phyloP scores from a whole-genome alignment of 352 stramenopile species.

The Globisporangium emineosum region DNA sequence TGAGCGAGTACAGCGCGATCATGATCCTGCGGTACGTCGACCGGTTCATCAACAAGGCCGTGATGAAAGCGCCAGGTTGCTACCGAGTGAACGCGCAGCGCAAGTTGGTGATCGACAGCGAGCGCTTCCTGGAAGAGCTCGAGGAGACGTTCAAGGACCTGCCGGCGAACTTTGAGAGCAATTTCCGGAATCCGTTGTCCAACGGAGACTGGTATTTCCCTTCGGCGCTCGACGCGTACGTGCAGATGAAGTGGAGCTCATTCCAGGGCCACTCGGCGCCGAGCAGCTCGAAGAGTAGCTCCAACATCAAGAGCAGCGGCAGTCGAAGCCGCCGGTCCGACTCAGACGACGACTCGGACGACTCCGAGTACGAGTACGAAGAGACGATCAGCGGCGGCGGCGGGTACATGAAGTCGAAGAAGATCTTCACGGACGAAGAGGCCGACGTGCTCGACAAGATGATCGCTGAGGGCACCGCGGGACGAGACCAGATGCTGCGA shows the following conservation, averaged over 20 bases:
- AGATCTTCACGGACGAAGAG: constrained; percentile 63
- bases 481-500: constrained; percentile 63
- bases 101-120: constrained; percentile 59
- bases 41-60: constrained; percentile 71
- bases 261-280: constrained; percentile 39
- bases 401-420: constrained; percentile 58
- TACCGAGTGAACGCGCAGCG: constrained; percentile 52
- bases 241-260: constrained; percentile 78
- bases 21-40: constrained; percentile 84
- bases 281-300: constrained; percentile 14
- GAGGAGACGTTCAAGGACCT: constrained; percentile 63
- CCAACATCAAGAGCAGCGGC: background rate
- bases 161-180: constrained; percentile 42
- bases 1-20: constrained; percentile 76
- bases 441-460: constrained; percentile 76
- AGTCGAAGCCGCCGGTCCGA: constrained; percentile 9
- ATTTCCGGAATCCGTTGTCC: constrained; percentile 38
- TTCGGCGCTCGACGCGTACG: constrained; percentile 58
- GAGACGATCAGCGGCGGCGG: constrained; percentile 26
- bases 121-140: constrained; percentile 65
- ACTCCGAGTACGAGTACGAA: constrained; percentile 38
- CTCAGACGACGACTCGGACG: constrained; percentile 38
- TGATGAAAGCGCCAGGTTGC: constrained; percentile 61
- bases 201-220: constrained; percentile 59
- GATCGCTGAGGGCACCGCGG: constrained; percentile 72